phyloP scores from a whole-genome alignment of 768 basidiomycete genomes.

The Tricholoma hemisulphureum region DNA sequence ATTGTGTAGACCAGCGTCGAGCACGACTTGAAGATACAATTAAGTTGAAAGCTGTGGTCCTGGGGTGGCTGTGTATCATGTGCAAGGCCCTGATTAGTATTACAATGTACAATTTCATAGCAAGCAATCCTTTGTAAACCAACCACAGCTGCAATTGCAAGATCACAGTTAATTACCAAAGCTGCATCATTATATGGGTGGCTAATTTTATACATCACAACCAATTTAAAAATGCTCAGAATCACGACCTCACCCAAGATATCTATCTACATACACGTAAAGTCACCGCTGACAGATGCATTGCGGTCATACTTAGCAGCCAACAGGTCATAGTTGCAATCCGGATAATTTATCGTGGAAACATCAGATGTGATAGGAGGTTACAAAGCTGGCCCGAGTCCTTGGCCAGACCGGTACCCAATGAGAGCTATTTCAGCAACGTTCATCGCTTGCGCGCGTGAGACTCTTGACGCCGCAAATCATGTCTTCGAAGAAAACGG shows the following conservation, averaged over 20 bases:
- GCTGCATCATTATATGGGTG: no score
- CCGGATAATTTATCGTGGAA: not conserved
- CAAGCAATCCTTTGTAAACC: no score
- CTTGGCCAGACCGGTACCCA: not conserved
- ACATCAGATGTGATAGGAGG: not conserved
- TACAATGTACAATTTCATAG: no score
- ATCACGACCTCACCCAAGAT: no score
- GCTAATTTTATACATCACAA: no score
- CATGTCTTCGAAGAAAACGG: not conserved
- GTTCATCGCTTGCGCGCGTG: not conserved
- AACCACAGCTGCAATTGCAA: no score
- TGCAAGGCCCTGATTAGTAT: no score
- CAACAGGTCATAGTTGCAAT: no score
- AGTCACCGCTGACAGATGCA: not conserved
- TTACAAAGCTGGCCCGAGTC: not conserved
- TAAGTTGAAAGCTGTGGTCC: not conserved
- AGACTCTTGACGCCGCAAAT: not conserved
- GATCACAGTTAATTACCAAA: no score
- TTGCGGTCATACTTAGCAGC: not conserved
- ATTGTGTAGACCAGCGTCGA: conserved; percentile 33
- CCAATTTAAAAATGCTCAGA: no score
- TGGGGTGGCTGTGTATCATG: not conserved
- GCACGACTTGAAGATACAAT: conserved; percentile 4
- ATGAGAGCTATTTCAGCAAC: not conserved
- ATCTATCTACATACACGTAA: not conserved